Evolutionary conservation across 148 eudicot species (phyloP), one percentile per base, ranked within the genome.

Genomic region (Chenopodium berlandieri): DNA sequence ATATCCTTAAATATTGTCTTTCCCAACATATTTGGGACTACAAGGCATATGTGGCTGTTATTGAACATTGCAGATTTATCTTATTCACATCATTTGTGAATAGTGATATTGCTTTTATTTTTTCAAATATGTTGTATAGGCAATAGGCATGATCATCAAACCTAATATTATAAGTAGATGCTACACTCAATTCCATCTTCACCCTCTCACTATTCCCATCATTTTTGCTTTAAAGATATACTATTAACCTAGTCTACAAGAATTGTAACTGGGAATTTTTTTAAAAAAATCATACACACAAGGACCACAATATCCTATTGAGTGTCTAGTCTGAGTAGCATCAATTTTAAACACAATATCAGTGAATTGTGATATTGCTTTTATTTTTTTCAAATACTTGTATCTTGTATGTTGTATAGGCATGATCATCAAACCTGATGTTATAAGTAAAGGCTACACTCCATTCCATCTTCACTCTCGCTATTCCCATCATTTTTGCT

Each of bases 321-420:
- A 37, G 54, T 31, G 13, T 14, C 40, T 40, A 25, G 44, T 62
- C 19, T 44, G 40, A 60, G 20, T 72, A 44, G 56, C 7, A 63
- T 16, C 48, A 19, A 78, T 2, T 50, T 52, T 52, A 32, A 80
- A 31, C 75, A n/a, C 76, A 73, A 12, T 58, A 73, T n/a, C 44
- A 9, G 12, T 48, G 32, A 50, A 50, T 48, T 48, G 52, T 34
- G 5, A 34, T 34, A 40, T 40, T 5, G 7, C 44, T 72, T 30
- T 32, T 16, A 9, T 40, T 32, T 31, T 31, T 69, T 13, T 34
- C 73, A 69, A 32, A 31, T 40, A 40, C 44, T 40, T 40, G 7
- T 17, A 13, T 69, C 44, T 40, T 40, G 7, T 17, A 13, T 69
- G n/a, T 17, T 34, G 58, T n/a, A 73, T 73, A 22, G 1, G 2